Evolutionary conservation across 495 filamentous ascomycete genomes (phyloP).

Genomic region (Hypoxylon cercidicola): DNA sequence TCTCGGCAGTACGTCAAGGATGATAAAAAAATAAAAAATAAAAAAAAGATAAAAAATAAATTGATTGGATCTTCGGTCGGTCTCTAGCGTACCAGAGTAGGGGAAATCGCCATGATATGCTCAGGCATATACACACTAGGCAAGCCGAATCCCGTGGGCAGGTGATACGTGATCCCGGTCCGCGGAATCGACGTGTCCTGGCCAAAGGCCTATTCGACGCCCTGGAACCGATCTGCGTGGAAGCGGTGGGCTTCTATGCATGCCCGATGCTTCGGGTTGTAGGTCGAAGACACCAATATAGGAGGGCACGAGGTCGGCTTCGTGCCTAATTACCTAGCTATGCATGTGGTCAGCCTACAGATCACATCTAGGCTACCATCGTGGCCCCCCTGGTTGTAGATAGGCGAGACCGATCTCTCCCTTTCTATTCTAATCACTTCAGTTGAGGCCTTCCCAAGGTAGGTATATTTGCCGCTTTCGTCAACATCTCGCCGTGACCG

Average conservation of each 20-base stretch:
- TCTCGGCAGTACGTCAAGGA: no score
- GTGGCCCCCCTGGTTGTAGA: conserved; percentile 11
- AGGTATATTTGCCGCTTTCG: no score
- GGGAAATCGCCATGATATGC: no score
- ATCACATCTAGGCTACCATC: neutral
- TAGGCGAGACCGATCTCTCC: conserved; percentile 30
- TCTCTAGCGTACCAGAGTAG: no score
- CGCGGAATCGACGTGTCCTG: neutral
- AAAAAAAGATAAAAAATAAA: no score
- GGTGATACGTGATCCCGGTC: conserved; percentile 3
- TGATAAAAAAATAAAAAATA: no score
- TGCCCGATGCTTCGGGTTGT: no score
- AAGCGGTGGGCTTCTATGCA: neutral
- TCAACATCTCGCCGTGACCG: neutral
- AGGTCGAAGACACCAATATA: neutral
- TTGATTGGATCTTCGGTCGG: no score
- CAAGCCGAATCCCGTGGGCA: conserved; percentile 19
- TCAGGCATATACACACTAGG: conserved; percentile 10
- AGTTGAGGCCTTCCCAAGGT: conserved; percentile 11
- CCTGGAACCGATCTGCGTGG: conserved; percentile 8
- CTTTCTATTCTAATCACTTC: conserved; percentile 22
- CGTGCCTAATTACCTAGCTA: no score
- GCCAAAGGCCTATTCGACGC: neutral
- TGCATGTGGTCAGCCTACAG: conserved; percentile 15
- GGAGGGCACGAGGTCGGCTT: neutral